Evolutionary conservation across 257 asterid species (phyloP), one percentile per base, ranked within the genome.

Genomic region (Rauvolfia tetraphylla): DNA sequence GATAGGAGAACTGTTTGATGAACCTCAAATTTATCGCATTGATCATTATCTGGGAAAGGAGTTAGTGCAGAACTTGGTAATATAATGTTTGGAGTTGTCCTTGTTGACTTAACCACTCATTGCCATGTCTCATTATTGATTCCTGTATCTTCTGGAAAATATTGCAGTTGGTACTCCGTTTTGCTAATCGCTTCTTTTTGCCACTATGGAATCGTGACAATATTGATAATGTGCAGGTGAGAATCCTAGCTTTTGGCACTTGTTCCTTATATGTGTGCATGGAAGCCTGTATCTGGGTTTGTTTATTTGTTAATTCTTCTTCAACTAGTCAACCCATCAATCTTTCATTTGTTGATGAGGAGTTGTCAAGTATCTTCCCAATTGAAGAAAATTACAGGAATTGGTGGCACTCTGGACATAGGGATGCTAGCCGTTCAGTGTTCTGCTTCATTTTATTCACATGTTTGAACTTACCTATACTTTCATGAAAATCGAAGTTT

Each of bases 141-240:
- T 80, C 48, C 65, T 51, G 33, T 29, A 56, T 29, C 22, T 77
- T 62, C 25, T 79, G 38, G 53, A 75, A 80, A 84, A 75, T 31
- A 48, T 77, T 87, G 88, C 95, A 95, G 99, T 79, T 95, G 91
- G 99, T 95, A 48, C 99, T 95, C 71, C 98, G 98, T 75, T 95
- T 95, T 79, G 98, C 99, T 17, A 95, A 95, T 84, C 99, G 99
- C 79, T 83, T 95, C 73, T 93, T 95, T 81, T 72, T 93, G 75
- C 99, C 99, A 41, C 96, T 95, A 58, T 95, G 99, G 99, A 95
- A 95, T 72, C 99, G 97, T 67, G 98, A 95, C 81, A 90, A 95
- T 85, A 91, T 95, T 79, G 92, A 85, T 36, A 95, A 91, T 79
- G 96, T 95, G 63, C 99, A 95, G 98, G 99, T 88, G 63, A 41